Percentiles rank a stretch among this genome's conserved stretches.
phyloP scores from a whole-genome alignment of 192 early-diverging fungal genomes.

The Rhizophlyctis rosea region DNA sequence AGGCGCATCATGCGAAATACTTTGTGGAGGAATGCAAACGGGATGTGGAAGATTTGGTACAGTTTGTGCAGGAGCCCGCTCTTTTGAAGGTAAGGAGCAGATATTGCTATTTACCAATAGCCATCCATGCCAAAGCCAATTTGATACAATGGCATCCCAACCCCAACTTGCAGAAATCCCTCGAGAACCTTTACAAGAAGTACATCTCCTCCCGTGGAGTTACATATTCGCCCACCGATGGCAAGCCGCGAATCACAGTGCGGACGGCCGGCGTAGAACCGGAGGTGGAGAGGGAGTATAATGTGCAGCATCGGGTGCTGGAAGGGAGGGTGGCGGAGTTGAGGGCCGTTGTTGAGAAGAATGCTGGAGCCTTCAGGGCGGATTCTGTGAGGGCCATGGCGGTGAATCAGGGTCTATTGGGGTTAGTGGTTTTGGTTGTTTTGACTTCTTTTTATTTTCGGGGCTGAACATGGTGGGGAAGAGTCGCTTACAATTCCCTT shows the following conservation, averaged over 20 bases:
- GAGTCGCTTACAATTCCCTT: no score
- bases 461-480: no score
- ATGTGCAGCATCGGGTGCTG: constrained; percentile 36
- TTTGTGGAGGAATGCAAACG: constrained; percentile 30
- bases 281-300: constrained; percentile 40
- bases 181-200: constrained; percentile 28
- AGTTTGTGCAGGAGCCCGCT: constrained; percentile 47
- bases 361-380: constrained; percentile 28
- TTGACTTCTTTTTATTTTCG: no score
- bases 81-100: constrained; percentile 24
- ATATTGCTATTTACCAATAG: not conserved
- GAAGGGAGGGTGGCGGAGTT: constrained; percentile 24
- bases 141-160: not conserved
- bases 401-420: constrained; percentile 44
- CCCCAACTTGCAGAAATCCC: constrained; percentile 13
- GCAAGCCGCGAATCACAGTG: constrained; percentile 4
- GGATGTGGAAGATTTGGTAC: constrained; percentile 37
- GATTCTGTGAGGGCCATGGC: constrained; percentile 41
- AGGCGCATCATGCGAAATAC: constrained; percentile 29
- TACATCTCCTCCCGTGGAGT: not conserved
- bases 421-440: no score
- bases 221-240: constrained; percentile 6
- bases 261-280: constrained; percentile 25
- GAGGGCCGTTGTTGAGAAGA: constrained; percentile 24
- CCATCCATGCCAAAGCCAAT: not conserved